phyloP scores from a whole-genome alignment of 2,329 filamentous ascomycete genomes.

The Plenodomus biglobosus region DNA sequence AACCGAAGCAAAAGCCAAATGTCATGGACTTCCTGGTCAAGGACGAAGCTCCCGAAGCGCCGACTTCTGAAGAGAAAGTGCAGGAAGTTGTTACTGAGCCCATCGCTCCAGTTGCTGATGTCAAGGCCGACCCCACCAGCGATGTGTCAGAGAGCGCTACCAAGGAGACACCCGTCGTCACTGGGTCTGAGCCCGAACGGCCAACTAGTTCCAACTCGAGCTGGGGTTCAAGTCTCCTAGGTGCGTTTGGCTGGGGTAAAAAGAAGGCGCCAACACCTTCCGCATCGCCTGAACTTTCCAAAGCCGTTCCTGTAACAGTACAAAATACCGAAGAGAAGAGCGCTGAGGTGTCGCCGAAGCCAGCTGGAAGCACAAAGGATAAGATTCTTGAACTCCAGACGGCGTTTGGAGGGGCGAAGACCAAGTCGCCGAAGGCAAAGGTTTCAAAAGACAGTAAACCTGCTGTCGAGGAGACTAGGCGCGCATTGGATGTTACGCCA shows the following conservation, averaged over 20 bases:
- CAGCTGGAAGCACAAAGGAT: background rate
- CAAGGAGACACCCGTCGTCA: background rate
- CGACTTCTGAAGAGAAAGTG: background rate
- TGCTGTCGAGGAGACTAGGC: background rate
- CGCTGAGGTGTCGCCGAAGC: background rate
- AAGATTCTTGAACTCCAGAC: background rate
- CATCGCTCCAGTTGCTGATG: background rate
- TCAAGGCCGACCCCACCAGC: background rate
- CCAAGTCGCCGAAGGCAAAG: background rate
- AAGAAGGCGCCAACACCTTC: conserved; percentile 22
- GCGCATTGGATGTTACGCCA: background rate
- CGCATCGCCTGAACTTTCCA: conserved; percentile 6
- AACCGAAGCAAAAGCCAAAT: conserved; percentile 9
- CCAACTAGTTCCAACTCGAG: conserved; percentile 13
- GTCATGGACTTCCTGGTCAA: conserved; percentile 17
- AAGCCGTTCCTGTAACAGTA: background rate
- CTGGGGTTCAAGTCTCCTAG: conserved; percentile 31
- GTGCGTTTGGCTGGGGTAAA: conserved; percentile 39
- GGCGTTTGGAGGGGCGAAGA: background rate
- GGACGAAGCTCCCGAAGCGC: conserved; percentile 6
- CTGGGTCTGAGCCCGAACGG: conserved; percentile 7
- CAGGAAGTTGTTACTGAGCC: background rate
- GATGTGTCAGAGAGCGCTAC: background rate
- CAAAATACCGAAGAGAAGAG: conserved; percentile 2
- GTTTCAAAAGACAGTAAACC: background rate